Base-by-base conservation (phyloP, 2,329 filamentous ascomycete species). In the Trichoderma brevicompactum region DNA sequence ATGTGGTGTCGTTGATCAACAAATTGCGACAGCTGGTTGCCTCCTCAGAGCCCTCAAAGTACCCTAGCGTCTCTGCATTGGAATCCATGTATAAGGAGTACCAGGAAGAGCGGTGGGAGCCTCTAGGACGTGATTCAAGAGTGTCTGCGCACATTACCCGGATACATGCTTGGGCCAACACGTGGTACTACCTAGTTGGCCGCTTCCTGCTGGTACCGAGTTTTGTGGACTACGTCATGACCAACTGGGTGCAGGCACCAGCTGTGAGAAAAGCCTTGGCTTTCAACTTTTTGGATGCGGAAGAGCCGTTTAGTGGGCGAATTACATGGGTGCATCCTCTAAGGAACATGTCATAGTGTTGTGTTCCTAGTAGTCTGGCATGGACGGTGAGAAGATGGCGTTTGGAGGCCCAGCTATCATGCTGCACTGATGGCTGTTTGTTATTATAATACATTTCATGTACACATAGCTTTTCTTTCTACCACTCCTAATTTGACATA, bases 1-100 rank as follows among this genome's bases (percentile, higher is more conserved):
- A 78, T 13, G 64, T 76, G 1, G 70, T 75, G 5, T 70, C 67
- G 0, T 66, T 77, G 0, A 67, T 68, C 58, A 77, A 77, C 56
- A 68, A 69, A 9, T 69, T 77, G 17, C 49, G 40, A 7, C 62
- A 71, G 36, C 41, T 54, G 6, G 32, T 62, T 3, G 34, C 62
- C 1, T 28, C 68, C 12, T 40, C 65, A 8, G 54, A 41, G 0
- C 49, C 36, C 23, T 7, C 19, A 40, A 13, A 23, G n/a, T 40
- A 17, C 12, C 8, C 15, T 34, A 60, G 0, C 7, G 41, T 56
- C 23, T 23, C 50, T 52, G 23, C 36, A 5, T 55, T 74, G 9
- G 64, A 46, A 4, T 19, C 55, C 6, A 19, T 68, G 5, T 73
- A 72, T n/a, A 19, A 67, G 19, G 59, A 32, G 6, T 74, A 74